A percentile compares a stretch with the other conserved stretches of the same genome.
Conservation (phyloP, 2,329 filamentous ascomycete genomes). For the Cladosporium velox region DNA sequence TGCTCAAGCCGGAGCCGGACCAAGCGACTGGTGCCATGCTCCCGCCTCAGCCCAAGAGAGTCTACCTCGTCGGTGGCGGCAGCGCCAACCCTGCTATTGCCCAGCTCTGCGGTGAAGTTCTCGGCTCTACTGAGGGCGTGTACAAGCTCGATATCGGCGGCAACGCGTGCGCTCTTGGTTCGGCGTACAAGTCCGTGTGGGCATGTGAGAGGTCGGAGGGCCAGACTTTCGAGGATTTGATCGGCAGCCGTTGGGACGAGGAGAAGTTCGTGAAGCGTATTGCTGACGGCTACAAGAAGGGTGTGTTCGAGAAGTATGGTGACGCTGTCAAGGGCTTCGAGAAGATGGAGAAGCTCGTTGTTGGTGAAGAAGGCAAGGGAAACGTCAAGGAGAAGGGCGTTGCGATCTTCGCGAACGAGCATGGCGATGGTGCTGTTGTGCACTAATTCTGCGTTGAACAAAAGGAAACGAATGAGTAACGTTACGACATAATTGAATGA, state of each 20-base stretch:
- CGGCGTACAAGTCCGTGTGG: slow-evolving; percentile 96
- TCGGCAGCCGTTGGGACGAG: slow-evolving; percentile 83
- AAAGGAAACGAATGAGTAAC: not conserved
- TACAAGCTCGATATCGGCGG: slow-evolving; percentile 93
- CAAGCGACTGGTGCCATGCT: slow-evolving; percentile 55
- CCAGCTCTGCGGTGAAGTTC: slow-evolving; percentile 78
- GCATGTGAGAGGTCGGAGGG: slow-evolving; percentile 66
- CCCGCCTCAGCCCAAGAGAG: slow-evolving; percentile 80
- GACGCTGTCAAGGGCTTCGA: slow-evolving; percentile 74
- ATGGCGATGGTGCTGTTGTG: slow-evolving; percentile 4
- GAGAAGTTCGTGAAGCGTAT: slow-evolving; percentile 80
- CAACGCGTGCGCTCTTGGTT: slow-evolving; percentile 90
- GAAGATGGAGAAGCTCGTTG: slow-evolving; percentile 68
- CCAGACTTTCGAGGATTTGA: slow-evolving; percentile 79
- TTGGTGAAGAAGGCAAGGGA: slow-evolving; percentile 41
- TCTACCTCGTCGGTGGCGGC: slow-evolving; percentile 94
- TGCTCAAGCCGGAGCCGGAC: slow-evolving; percentile 56
- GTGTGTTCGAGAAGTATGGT: slow-evolving; percentile 76
- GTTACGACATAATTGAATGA: not conserved
- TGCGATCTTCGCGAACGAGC: slow-evolving; percentile 20
- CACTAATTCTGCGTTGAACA: not conserved
- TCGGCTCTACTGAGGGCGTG: slow-evolving; percentile 86
- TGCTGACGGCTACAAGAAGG: slow-evolving; percentile 75
- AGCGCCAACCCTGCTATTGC: slow-evolving; percentile 89
- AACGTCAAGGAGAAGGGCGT: slow-evolving; percentile 21